phyloP scores from a whole-genome alignment of 495 filamentous ascomycete species.

The Xylaria nigripes region DNA sequence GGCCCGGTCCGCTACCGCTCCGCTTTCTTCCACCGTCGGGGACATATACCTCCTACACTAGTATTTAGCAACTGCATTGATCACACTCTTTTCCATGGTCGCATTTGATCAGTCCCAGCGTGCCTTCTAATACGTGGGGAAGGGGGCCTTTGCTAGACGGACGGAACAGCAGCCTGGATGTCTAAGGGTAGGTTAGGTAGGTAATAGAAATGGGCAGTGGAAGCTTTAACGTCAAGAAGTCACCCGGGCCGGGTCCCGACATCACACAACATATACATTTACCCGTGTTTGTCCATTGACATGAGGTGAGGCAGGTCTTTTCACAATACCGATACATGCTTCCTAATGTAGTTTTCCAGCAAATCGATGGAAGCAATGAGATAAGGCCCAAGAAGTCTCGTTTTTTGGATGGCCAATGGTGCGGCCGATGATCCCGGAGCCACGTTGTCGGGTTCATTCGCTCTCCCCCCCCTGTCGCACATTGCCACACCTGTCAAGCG shows the following conservation, averaged over 20 bases:
- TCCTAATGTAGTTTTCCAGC: neutral
- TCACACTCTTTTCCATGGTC: too few relatives aligned
- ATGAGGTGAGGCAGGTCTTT: too few relatives aligned
- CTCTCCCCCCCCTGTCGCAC: neutral
- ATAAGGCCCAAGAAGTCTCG: neutral
- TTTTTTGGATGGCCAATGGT: conserved; percentile 1
- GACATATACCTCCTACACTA: neutral
- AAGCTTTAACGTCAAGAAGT: neutral
- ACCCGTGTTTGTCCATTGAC: too few relatives aligned
- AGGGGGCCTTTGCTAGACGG: too few relatives aligned
- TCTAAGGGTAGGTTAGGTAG: too few relatives aligned
- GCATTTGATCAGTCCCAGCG: too few relatives aligned
- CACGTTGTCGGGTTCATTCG: conserved; percentile 13
- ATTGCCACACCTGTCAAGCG: conserved; percentile 1
- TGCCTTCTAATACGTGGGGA: too few relatives aligned
- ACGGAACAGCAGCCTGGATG: too few relatives aligned
- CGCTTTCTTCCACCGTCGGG: neutral
- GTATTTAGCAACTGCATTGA: neutral
- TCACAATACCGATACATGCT: neutral
- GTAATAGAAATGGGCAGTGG: neutral
- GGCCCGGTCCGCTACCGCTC: conserved; percentile 9
- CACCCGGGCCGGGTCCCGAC: conserved; percentile 4
- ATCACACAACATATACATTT: conserved; percentile 4
- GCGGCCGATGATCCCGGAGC: conserved; percentile 4
- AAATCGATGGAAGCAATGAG: neutral